These are phyloP conservation scores for Oryza glumipatula DNA, from an alignment of 176 grass and related monocot species.

Conservation along the genomic window DNA sequence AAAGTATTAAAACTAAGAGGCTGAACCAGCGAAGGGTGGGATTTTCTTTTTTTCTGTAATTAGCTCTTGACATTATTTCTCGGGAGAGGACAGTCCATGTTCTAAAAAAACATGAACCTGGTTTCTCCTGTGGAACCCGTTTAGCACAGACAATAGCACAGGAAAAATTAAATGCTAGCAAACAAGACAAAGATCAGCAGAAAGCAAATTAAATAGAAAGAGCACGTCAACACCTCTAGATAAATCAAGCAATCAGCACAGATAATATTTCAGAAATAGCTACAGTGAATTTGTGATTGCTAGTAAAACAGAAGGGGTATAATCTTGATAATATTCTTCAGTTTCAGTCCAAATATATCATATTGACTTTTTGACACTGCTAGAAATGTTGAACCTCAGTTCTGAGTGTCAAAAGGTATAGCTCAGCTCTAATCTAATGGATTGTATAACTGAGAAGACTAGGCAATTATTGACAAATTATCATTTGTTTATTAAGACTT, in stretches of 20 bases:
- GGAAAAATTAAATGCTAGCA: not conserved
- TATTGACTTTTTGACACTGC: not conserved
- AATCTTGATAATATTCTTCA: not conserved
- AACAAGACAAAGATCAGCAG: constrained; percentile 4
- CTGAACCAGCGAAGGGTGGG: not conserved
- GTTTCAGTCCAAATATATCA: not conserved
- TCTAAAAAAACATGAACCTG: not conserved
- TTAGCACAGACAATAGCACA: not conserved
- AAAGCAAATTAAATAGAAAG: not conserved
- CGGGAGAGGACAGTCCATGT: not conserved
- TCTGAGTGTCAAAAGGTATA: not conserved
- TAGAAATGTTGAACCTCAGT: constrained; percentile 21
- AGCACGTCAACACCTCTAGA: not conserved
- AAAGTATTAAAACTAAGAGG: not conserved
- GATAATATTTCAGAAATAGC: constrained; percentile 11
- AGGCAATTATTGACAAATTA: not conserved
- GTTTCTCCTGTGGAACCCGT: not conserved
- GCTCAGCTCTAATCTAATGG: not conserved
- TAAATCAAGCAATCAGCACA: not conserved
- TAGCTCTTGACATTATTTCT: not conserved
- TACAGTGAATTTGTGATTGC: not conserved
- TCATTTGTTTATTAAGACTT: not conserved
- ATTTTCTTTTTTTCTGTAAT: constrained; percentile 3
- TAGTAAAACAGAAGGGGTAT: constrained; percentile 1
- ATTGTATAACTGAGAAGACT: not conserved